Base-by-base conservation (phyloP, 2,329 filamentous ascomycete genomes). In the Cladosporium sp. region DNA sequence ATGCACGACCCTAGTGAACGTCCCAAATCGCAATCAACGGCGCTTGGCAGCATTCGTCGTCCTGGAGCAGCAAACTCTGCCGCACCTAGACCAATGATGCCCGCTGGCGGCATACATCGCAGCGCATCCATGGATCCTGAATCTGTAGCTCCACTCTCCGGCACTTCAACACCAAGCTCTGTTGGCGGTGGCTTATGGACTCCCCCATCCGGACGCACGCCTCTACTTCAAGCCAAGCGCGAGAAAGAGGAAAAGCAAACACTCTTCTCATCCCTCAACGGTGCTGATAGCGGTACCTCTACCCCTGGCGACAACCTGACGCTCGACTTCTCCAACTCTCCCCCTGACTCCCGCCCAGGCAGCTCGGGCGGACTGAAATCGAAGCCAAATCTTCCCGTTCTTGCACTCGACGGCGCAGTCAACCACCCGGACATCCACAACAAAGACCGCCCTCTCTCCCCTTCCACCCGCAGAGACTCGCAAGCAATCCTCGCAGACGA, bases 1-100 rank as follows among this genome's bases (percentile, higher is more conserved):
- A 19, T 40, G 25, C 16, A 48, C 9, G 45, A 39, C 7, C 25
- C 38, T 16, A 35, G 36, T 18, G 36, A 40, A 27, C 36, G 36
- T 16, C 36, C n/a, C 45, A 48, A 40, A 22, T 30, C 45, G 2
- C 45, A 42, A 22, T 50, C 47, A 3, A 9, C 55, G 15, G 64
- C 68, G 3, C 57, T 72, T 13, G 68, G 67, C 12, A 70, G 68
- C 32, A 69, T 71, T 35, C 64, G 69, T 25, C 65, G 70, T 12
- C 67, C 67, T n/a, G 41, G 39, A 1, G 18, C 62, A 2, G 62
- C 59, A 19, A 63, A 62, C n/a, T 38, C 54, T 51, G 20, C 58
- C 53, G 32, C 51, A 45, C 39, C 49, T 12, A 29, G n/a, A 46
- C 35, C 53, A 32, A 57, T 6, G 58, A 54, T 22, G 54, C 18